Conservation (phyloP, 2,329 filamentous ascomycete species). For the Ascochyta clinopodiicola region DNA sequence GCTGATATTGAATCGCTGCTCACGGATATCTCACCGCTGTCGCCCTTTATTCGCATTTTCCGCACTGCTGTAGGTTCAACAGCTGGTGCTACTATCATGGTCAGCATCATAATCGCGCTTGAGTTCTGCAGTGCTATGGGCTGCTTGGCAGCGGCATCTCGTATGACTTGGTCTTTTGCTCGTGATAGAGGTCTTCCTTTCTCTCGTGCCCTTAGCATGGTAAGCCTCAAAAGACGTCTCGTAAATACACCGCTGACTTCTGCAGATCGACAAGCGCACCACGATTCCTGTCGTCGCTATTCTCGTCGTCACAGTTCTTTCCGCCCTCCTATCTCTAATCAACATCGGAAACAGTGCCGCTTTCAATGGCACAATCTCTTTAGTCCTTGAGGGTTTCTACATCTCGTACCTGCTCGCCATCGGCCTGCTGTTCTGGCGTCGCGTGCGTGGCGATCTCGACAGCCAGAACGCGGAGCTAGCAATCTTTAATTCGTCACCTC, state of each 20-base stretch:
- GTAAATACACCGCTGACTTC: constrained; percentile 12
- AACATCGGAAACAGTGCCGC: constrained; percentile 57
- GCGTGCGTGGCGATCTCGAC: constrained; percentile 42
- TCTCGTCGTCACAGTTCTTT: constrained; percentile 53
- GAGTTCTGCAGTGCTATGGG: constrained; percentile 52
- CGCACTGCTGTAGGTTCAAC: constrained; percentile 37
- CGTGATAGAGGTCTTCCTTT: constrained; percentile 54
- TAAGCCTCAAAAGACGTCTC: constrained; percentile 14
- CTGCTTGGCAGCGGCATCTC: constrained; percentile 50
- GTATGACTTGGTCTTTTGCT: constrained; percentile 54
- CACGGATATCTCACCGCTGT: constrained; percentile 24
- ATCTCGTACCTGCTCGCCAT: constrained; percentile 45
- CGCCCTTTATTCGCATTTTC: constrained; percentile 61
- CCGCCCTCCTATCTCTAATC: constrained; percentile 57
- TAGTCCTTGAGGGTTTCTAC: constrained; percentile 47
- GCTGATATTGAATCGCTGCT: constrained; percentile 36
- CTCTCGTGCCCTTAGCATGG: constrained; percentile 37
- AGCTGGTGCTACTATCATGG: constrained; percentile 57
- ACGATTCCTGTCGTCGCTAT: constrained; percentile 57
- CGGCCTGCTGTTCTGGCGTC: constrained; percentile 45
- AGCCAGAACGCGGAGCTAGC: constrained; percentile 27
- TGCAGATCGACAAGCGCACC: constrained; percentile 43
- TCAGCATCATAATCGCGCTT: constrained; percentile 50
- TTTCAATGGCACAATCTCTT: constrained; percentile 46
- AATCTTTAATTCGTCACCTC: constrained; percentile 27